Conservation (phyloP, 768 basidiomycete species). For the Neoboletus subvelutipes region DNA sequence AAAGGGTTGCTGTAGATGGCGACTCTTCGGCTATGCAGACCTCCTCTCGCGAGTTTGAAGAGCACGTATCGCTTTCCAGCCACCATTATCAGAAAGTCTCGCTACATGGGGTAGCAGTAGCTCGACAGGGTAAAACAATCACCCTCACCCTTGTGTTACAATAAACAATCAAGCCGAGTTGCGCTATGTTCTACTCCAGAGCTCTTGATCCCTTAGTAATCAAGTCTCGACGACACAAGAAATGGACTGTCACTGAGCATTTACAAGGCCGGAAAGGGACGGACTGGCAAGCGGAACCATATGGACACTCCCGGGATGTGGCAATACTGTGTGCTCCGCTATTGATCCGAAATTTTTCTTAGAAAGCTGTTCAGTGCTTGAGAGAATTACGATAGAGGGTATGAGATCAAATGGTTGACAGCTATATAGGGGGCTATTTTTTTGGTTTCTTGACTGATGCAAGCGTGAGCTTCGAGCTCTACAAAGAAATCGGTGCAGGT, state of each 20-base stretch:
- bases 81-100: no score
- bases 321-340: not conserved
- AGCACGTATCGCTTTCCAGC: conserved; percentile 18
- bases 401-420: not conserved
- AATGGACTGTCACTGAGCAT: not conserved
- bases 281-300: not conserved
- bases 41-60: conserved; percentile 9
- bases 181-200: not conserved
- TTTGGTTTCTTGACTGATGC: conserved; percentile 86
- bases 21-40: conserved; percentile 12
- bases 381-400: not conserved
- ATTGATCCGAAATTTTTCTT: not conserved
- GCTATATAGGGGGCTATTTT: conserved; percentile 39
- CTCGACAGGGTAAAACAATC: not conserved
- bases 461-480: conserved; percentile 8
- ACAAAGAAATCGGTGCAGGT: conserved; percentile 20
- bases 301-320: not conserved
- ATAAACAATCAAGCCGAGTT: not conserved
- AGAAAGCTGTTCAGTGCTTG: not conserved
- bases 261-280: not conserved
- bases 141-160: not conserved
- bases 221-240: not conserved
- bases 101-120: no score
- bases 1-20: conserved; percentile 12
- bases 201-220: not conserved